Percentiles rank a stretch among this genome's conserved stretches.
These are phyloP conservation scores for Yarrowia alimentaria DNA, from an alignment of 805 yeast genomes.

Conservation along the genomic window DNA sequence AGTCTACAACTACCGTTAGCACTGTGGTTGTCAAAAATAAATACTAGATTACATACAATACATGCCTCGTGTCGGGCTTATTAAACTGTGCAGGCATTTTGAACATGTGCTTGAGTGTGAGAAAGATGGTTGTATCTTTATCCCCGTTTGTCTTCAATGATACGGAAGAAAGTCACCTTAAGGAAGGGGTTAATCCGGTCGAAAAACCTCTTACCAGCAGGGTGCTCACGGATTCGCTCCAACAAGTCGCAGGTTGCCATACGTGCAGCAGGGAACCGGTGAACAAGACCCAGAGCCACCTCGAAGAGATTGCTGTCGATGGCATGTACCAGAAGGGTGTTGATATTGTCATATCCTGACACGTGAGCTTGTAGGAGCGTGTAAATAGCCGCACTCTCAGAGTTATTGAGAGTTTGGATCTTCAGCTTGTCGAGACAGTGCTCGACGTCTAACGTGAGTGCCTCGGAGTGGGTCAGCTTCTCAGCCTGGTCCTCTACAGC, in stretches of 20 bases:
- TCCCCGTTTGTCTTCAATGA: conserved; percentile 20
- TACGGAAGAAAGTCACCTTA: conserved; percentile 33
- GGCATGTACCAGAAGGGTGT: conserved; percentile 34
- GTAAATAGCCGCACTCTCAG: conserved; percentile 36
- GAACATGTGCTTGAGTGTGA: not conserved
- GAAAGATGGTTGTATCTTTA: conserved; percentile 2
- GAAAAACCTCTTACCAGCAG: conserved; percentile 37
- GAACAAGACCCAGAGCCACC: conserved; percentile 38
- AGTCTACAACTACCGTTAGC: too few relatives aligned
- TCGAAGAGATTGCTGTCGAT: conserved; percentile 35
- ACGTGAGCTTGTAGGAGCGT: conserved; percentile 34
- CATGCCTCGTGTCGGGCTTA: conserved; percentile 4
- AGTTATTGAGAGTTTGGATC: conserved; percentile 32
- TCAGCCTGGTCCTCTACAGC: conserved; percentile 10
- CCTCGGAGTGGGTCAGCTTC: not conserved
- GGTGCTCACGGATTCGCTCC: conserved; percentile 35
- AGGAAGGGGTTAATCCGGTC: conserved; percentile 34
- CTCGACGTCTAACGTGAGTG: conserved; percentile 35
- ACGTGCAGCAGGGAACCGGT: conserved; percentile 35
- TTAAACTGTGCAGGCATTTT: conserved; percentile 11
- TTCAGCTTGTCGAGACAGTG: conserved; percentile 37
- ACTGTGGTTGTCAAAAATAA: too few relatives aligned
- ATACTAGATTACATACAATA: conserved; percentile 25
- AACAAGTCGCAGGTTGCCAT: conserved; percentile 33
- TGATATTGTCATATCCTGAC: conserved; percentile 36